Conservation (phyloP, 495 filamentous ascomycete genomes). For the Eremomyces bilateralis region DNA sequence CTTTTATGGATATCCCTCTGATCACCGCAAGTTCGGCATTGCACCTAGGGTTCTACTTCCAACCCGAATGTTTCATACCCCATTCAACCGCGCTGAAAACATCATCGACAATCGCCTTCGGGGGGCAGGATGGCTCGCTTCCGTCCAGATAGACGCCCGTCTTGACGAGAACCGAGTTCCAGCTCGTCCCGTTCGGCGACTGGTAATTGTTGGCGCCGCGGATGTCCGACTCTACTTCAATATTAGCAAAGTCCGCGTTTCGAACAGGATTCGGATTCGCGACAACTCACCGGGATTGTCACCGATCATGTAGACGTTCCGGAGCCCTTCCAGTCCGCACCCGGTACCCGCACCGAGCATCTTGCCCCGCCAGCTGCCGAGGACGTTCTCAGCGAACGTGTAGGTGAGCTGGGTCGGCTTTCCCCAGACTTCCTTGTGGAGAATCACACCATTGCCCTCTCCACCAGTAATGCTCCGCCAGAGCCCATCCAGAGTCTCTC, state of each 20-base stretch:
- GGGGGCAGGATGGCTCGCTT: constrained; percentile 26
- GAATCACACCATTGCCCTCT: constrained; percentile 26
- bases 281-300: constrained; percentile 52
- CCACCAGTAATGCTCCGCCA: constrained; percentile 56
- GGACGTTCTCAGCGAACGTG: constrained; percentile 54
- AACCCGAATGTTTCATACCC: constrained; percentile 30
- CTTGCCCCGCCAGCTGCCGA: constrained; percentile 35
- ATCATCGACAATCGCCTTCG: constrained; percentile 41
- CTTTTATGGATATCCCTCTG: no score
- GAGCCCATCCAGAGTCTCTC: constrained; percentile 53
- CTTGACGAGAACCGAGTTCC: constrained; percentile 60
- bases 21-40: no score
- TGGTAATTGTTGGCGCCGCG: constrained; percentile 61
- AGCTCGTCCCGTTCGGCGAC: constrained; percentile 43
- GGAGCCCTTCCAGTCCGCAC: constrained; percentile 21
- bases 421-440: constrained; percentile 51
- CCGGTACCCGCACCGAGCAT: constrained; percentile 16
- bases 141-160: constrained; percentile 61
- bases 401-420: constrained; percentile 68
- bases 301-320: constrained; percentile 84
- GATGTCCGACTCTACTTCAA: constrained; percentile 49
- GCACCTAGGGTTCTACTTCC: no score
- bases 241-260: no score
- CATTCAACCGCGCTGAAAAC: constrained; percentile 45
- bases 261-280: no score